phyloP scores from a whole-genome alignment of 2,329 filamentous ascomycete species.

The Clarireedia monteithiana region DNA sequence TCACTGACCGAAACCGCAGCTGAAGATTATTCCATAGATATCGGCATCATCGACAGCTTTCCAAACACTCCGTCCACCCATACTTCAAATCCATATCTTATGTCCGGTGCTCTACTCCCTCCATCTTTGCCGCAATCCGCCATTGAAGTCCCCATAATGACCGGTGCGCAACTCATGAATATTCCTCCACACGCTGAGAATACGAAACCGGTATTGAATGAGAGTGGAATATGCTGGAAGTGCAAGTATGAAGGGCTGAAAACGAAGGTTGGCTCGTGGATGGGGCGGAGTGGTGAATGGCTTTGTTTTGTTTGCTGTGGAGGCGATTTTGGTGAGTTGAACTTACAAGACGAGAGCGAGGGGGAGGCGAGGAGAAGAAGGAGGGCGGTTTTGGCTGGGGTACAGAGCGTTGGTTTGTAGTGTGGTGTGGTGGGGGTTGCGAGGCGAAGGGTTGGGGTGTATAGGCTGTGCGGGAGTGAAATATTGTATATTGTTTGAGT shows the following conservation, averaged over 20 bases:
- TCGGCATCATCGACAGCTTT: conserved; percentile 1
- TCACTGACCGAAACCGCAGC: not conserved
- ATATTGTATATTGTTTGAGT: no score
- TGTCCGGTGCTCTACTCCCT: not conserved
- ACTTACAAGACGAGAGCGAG: not conserved
- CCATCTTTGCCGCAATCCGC: not conserved
- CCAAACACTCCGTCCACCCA: not conserved
- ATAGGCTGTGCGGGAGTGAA: no score
- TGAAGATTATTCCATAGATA: not conserved
- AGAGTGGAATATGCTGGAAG: not conserved
- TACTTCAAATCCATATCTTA: not conserved
- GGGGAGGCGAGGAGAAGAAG: not conserved
- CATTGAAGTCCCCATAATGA: conserved; percentile 4
- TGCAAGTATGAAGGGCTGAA: conserved; percentile 20
- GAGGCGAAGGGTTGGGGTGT: no score
- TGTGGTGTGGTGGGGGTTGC: not conserved
- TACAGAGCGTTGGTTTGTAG: not conserved
- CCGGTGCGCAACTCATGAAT: not conserved
- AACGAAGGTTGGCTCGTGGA: conserved; percentile 19
- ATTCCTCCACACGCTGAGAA: not conserved
- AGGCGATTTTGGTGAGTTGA: conserved; percentile 16
- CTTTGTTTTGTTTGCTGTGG: conserved; percentile 24
- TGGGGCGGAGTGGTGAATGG: conserved; percentile 15
- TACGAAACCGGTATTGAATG: not conserved
- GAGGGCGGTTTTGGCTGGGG: not conserved